phyloP scores from a whole-genome alignment of 306 rosid genomes.

The Prunus davidiana region DNA sequence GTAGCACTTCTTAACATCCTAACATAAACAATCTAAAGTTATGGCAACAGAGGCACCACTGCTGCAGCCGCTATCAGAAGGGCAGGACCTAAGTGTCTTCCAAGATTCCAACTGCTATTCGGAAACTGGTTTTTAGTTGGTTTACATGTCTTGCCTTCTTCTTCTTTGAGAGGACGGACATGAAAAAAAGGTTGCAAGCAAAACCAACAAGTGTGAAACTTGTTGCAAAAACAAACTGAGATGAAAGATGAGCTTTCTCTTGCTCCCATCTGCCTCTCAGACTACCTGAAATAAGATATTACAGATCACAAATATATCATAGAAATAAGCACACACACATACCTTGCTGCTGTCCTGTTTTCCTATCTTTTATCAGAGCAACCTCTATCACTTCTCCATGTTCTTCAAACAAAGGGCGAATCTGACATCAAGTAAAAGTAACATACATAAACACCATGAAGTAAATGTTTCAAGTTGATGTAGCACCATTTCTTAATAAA shows the following conservation, averaged over 20 bases:
- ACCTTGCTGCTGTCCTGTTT: conserved; percentile 98
- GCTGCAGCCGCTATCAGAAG: conserved; percentile 61
- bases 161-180: conserved; percentile 58
- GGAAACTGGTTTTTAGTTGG: conserved; percentile 57
- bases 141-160: conserved; percentile 55
- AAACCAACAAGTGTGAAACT: conserved; percentile 82
- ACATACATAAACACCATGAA: conserved; percentile 1
- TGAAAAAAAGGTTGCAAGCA: conserved; percentile 54
- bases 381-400: conserved; percentile 96
- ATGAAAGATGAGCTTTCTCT: conserved; percentile 68
- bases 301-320: conserved; percentile 41
- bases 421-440: conserved; percentile 39
- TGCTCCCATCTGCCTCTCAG: conserved; percentile 86
- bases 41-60: conserved; percentile 48
- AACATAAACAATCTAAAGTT: conserved; percentile 50
- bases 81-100: conserved; percentile 71
- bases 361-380: conserved; percentile 85
- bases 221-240: conserved; percentile 80
- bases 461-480: neutral
- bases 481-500: neutral
- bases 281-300: conserved; percentile 74
- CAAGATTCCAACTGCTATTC: conserved; percentile 72
- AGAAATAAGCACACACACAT: conserved; percentile 33
- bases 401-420: conserved; percentile 87
- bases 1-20: conserved; percentile 40